Evolutionary conservation across 345 rosid species (phyloP).

Genomic region (Tarenaya hassleriana): DNA sequence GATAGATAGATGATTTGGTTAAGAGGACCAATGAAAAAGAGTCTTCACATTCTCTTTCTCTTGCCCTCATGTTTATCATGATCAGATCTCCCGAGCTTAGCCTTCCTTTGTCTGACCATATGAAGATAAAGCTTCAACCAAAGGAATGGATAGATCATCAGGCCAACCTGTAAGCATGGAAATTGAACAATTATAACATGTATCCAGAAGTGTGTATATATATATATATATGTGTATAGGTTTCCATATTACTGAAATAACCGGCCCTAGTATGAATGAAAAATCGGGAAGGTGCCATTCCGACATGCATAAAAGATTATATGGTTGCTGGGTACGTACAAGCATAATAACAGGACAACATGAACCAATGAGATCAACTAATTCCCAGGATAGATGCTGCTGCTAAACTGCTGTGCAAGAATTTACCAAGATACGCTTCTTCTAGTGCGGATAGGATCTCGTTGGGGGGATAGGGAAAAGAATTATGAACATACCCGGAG

Average conservation of each 20-base stretch:
- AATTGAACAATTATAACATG: not conserved
- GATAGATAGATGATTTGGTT: constrained; percentile 1
- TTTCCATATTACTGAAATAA: no score
- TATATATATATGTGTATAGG: no score
- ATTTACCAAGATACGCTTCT: not conserved
- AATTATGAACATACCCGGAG: constrained; percentile 40
- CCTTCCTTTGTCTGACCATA: constrained; percentile 60
- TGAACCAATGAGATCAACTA: no score
- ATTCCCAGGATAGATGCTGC: no score
- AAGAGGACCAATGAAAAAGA: no score
- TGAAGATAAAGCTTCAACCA: constrained; percentile 73
- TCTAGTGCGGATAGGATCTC: not conserved
- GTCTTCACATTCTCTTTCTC: constrained; percentile 45
- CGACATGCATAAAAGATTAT: no score
- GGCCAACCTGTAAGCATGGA: constrained; percentile 40
- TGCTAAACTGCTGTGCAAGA: not conserved
- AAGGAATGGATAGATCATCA: constrained; percentile 62
- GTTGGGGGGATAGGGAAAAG: constrained; percentile 10
- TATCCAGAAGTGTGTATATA: no score
- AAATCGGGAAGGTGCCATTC: no score
- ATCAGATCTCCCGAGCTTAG: constrained; percentile 42
- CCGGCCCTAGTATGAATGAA: no score
- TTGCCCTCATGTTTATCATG: constrained; percentile 35
- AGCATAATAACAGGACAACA: no score
- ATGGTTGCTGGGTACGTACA: no score